Evolutionary conservation across 257 asterid species (phyloP), one percentile per base, ranked within the genome.

Genomic region (Sherardia arvensis): DNA sequence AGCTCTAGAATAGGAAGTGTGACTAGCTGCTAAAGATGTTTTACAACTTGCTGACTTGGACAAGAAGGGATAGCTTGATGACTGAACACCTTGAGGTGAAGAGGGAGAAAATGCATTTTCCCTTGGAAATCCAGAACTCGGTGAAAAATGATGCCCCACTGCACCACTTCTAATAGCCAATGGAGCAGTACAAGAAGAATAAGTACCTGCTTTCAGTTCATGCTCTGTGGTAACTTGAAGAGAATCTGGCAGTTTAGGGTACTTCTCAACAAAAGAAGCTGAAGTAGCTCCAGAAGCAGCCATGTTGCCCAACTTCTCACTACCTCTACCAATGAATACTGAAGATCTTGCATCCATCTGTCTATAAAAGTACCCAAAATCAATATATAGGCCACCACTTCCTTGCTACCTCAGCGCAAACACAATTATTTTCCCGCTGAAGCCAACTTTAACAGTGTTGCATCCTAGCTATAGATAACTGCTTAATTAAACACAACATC

Each of bases 181-280:
- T 38, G 74, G 71, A 58, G 74, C 74, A 30, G 68, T 68, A 56
- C 45, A 65, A 30, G 79, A 77, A 59, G 87, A 68, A 40, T 69
- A 69, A 26, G 59, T 36, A 69, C 53, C 65, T 53, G 66, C 65
- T 9, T 80, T 72, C 64, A 75, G 66, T 66, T 76, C 88, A n/a
- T 69, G 76, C 55, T 74, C 80, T 53, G 75, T 71, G 53, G 75
- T 60, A 69, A 74, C 78, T 59, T 75, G 84, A 47, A 80, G 72
- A 57, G 91, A 84, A 71, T 81, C 91, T 1, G 84, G 80, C 34
- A 78, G 53, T 70, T 81, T 83, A 15, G 85, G 83, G 69, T 75
- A 75, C 64, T 65, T 75, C 54, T 77, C 90, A 59, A 71, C 76
- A 38, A 65, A 67, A 65, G 84, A 66, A 32, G 72, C 63, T 8